These are phyloP conservation scores for Verticillium nonalfalfae DNA, from an alignment of 2,329 filamentous ascomycete species.

Conservation along the genomic window DNA sequence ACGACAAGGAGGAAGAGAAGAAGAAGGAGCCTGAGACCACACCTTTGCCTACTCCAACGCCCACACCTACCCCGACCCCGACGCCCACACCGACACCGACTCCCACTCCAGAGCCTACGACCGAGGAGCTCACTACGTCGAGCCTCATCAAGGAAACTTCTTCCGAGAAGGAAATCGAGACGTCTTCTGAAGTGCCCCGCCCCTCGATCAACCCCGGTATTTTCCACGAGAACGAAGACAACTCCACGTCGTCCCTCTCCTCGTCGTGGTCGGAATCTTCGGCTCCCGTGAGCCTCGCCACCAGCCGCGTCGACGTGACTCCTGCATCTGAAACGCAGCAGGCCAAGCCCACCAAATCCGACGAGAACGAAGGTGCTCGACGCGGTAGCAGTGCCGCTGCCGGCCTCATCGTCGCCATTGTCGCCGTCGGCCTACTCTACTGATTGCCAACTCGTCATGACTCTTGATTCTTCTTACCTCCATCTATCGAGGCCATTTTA, in stretches of 20 bases:
- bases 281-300: slow-evolving; percentile 9
- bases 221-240: slow-evolving; percentile 43
- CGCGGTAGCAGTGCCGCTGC: slow-evolving; percentile 45
- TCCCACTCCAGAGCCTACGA: slow-evolving; percentile 10
- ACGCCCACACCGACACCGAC: slow-evolving; percentile 16
- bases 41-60: slow-evolving; percentile 9
- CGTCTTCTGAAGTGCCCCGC: not conserved
- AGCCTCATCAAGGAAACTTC: slow-evolving; percentile 12
- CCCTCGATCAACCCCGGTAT: slow-evolving; percentile 36
- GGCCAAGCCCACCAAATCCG: slow-evolving; percentile 24
- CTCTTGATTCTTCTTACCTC: not conserved
- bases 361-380: slow-evolving; percentile 39
- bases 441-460: slow-evolving; percentile 17
- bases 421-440: slow-evolving; percentile 44
- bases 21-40: slow-evolving; percentile 10
- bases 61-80: slow-evolving; percentile 8
- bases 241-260: slow-evolving; percentile 6
- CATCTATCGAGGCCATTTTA: not conserved
- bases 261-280: slow-evolving; percentile 15
- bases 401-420: slow-evolving; percentile 48
- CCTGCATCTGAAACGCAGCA: slow-evolving; percentile 17
- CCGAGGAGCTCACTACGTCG: slow-evolving; percentile 13
- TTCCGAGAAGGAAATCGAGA: not conserved
- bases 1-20: slow-evolving; percentile 10
- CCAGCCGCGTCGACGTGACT: slow-evolving; percentile 1